Conservation (phyloP, 306 rosid species). For the Glycine latifolia region DNA sequence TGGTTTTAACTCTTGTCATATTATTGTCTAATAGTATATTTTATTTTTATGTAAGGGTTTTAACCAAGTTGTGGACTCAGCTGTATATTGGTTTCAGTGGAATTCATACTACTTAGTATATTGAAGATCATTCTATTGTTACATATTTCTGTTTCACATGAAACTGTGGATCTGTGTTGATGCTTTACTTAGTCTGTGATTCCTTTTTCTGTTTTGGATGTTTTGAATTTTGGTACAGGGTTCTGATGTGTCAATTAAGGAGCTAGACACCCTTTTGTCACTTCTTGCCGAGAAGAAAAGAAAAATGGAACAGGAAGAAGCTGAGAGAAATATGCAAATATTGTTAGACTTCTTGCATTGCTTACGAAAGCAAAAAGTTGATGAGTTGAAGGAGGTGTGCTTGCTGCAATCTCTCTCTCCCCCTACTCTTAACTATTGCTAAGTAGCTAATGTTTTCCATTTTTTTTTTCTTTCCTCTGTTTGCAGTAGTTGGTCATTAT, state of each 20-base stretch:
- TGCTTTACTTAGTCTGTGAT: slow-evolving; percentile 38
- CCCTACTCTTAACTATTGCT: slow-evolving; percentile 33
- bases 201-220: neutral
- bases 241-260: slow-evolving; percentile 88
- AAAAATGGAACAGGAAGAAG: slow-evolving; percentile 99
- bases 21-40: neutral
- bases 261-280: slow-evolving; percentile 77
- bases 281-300: slow-evolving; percentile 90
- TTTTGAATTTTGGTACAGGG: slow-evolving; percentile 63
- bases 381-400: slow-evolving; percentile 84
- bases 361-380: slow-evolving; percentile 85
- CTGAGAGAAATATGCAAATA: slow-evolving; percentile 96
- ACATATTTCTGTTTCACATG: neutral
- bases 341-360: slow-evolving; percentile 87
- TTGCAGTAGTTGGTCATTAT: slow-evolving; percentile 31
- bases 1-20: slow-evolving; percentile 13
- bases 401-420: slow-evolving; percentile 34
- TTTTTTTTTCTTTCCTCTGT: slow-evolving; percentile 13
- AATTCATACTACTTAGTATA: neutral
- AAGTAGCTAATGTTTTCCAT: neutral
- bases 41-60: neutral
- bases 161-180: slow-evolving; percentile 18
- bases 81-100: slow-evolving; percentile 11
- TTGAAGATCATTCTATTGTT: neutral
- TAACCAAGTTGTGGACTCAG: neutral